Percentiles rank a stretch among this genome's conserved stretches.
These are phyloP conservation scores for Parafenestella ontariensis DNA, from an alignment of 2,329 filamentous ascomycete genomes.

Conservation along the genomic window DNA sequence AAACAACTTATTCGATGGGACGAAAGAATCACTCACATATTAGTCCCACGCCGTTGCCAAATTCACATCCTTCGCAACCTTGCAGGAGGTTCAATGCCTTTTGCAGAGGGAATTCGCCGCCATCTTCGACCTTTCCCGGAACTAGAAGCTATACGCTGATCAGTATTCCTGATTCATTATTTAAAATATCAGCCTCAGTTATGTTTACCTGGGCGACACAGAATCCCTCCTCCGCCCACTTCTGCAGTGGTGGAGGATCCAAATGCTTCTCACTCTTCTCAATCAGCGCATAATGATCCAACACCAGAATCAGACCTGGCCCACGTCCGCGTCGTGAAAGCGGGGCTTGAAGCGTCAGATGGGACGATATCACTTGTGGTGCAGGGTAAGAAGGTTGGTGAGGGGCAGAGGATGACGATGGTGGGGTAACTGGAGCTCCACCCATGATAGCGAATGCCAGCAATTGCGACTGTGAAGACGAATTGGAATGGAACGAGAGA, in stretches of 20 bases:
- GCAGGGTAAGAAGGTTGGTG: constrained; percentile 21
- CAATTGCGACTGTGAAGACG: neutral
- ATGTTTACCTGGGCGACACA: constrained; percentile 60
- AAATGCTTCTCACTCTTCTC: constrained; percentile 47
- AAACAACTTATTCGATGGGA: neutral
- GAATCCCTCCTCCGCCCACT: constrained; percentile 77
- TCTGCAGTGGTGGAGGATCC: constrained; percentile 64
- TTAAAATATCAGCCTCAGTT: neutral
- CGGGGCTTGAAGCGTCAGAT: constrained; percentile 52
- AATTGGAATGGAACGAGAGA: neutral
- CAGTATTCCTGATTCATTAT: neutral
- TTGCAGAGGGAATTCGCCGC: constrained; percentile 41
- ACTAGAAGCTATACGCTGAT: constrained; percentile 61
- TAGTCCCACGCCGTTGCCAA: constrained; percentile 35
- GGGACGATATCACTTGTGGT: constrained; percentile 29
- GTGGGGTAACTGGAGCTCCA: constrained; percentile 15
- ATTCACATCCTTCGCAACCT: constrained; percentile 31
- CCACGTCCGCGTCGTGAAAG: constrained; percentile 59
- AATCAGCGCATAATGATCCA: constrained; percentile 44
- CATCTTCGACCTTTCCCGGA: constrained; percentile 40
- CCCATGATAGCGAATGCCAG: constrained; percentile 11
- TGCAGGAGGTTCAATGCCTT: constrained; percentile 34
- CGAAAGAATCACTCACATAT: constrained; percentile 26
- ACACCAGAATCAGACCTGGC: constrained; percentile 57
- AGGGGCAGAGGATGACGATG: constrained; percentile 14